Evolutionary conservation across 75 land plant species (phyloP).

Genomic region (Selaginella tamariscina): DNA sequence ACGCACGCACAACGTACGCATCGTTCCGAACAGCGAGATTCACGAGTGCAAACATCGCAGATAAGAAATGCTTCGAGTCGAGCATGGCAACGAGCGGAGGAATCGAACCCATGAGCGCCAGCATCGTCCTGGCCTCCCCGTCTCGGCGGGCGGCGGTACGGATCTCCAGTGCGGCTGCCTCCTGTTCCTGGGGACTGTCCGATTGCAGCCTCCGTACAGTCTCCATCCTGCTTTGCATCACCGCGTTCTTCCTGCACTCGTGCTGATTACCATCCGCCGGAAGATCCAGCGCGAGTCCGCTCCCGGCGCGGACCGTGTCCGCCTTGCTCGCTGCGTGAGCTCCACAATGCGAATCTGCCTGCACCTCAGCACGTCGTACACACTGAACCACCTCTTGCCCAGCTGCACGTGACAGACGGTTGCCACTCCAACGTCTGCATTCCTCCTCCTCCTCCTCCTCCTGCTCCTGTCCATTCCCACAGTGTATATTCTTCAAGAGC

Average conservation of each 20-base stretch:
- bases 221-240: neutral
- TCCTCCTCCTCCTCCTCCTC: too few species aligned
- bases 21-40: conserved; percentile 63
- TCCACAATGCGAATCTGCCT: neutral
- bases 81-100: conserved; percentile 56
- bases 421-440: too few species aligned
- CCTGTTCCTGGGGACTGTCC: conserved; percentile 1
- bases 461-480: too few species aligned
- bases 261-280: too few species aligned
- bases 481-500: too few species aligned
- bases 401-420: too few species aligned
- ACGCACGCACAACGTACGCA: conserved; percentile 28
- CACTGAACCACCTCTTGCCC: neutral
- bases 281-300: too few species aligned
- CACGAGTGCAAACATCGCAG: conserved; percentile 53
- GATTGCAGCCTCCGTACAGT: conserved; percentile 16
- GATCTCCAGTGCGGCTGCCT: conserved; percentile 31
- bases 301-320: neutral
- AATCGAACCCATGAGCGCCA: conserved; percentile 68
- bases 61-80: neutral
- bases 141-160: conserved; percentile 44
- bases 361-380: neutral
- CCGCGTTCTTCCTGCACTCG: neutral
- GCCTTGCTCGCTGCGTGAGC: neutral
- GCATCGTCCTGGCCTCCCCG: conserved; percentile 39